phyloP scores from a whole-genome alignment of 495 filamentous ascomycete species.

The Barbatosphaeria neglecta region DNA sequence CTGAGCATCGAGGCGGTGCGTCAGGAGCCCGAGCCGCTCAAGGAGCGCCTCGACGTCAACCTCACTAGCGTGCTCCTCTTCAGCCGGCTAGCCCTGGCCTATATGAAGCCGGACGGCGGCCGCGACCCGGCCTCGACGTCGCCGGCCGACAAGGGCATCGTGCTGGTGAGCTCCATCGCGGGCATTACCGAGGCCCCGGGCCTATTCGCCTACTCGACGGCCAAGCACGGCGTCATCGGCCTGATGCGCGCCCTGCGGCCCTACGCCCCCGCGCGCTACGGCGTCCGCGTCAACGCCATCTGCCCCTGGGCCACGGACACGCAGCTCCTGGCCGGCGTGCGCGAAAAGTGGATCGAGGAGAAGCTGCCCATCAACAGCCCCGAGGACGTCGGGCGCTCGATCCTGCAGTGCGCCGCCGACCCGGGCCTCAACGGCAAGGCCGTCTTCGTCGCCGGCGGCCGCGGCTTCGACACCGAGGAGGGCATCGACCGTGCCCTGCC shows the following conservation, averaged over 20 bases:
- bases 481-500: conserved; percentile 28
- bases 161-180: conserved; percentile 10
- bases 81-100: conserved; percentile 9
- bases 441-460: conserved; percentile 36
- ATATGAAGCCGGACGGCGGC: conserved; percentile 4
- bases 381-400: conserved; percentile 30
- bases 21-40: conserved; percentile 8
- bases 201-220: conserved; percentile 32
- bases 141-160: conserved; percentile 4
- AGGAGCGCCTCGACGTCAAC: conserved; percentile 5
- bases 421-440: conserved; percentile 28
- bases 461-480: conserved; percentile 37
- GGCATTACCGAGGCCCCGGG: conserved; percentile 13
- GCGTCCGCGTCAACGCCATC: conserved; percentile 39
- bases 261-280: conserved; percentile 25
- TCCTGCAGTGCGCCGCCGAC: conserved; percentile 27
- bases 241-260: conserved; percentile 35
- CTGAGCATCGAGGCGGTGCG: conserved; percentile 8
- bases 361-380: conserved; percentile 35
- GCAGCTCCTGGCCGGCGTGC: conserved; percentile 27
- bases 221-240: conserved; percentile 39
- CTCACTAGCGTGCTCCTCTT: conserved; percentile 9
- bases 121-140: neutral
- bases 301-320: conserved; percentile 45
- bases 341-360: conserved; percentile 30